Percentiles rank a stretch among this genome's conserved stretches.
phyloP scores from a whole-genome alignment of 805 yeast genomes.

The Tetrapisispora iriomotensis region DNA sequence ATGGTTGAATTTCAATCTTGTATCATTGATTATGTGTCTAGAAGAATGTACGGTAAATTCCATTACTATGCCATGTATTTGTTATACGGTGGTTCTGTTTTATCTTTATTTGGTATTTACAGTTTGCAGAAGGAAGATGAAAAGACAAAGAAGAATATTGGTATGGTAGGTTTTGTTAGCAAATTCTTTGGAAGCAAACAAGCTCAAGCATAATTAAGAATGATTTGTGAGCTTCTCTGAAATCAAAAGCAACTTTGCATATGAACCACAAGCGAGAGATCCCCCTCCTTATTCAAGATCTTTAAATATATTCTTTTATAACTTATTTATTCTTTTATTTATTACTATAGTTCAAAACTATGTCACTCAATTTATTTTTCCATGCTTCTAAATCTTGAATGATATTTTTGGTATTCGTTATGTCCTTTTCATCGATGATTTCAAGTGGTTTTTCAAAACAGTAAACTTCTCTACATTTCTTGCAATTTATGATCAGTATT shows the following conservation, averaged over 20 bases:
- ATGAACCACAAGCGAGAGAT: too few species aligned
- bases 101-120: constrained; percentile 73
- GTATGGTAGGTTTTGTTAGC: constrained; percentile 42
- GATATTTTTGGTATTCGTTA: constrained; percentile 4
- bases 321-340: constrained; percentile 2
- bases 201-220: neutral
- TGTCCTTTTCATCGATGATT: neutral
- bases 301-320: neutral
- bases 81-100: constrained; percentile 60
- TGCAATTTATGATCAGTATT: constrained; percentile 8
- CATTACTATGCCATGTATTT: constrained; percentile 59
- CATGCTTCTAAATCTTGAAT: constrained; percentile 9
- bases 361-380: constrained; percentile 10
- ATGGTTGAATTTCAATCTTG: constrained; percentile 85
- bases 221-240: too few species aligned
- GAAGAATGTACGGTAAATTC: constrained; percentile 72
- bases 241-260: too few species aligned
- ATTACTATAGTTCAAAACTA: constrained; percentile 6
- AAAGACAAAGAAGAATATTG: constrained; percentile 44
- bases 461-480: constrained; percentile 24
- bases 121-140: constrained; percentile 20
- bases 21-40: constrained; percentile 86
- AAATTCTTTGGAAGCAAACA: neutral
- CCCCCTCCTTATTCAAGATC: too few species aligned
- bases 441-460: constrained; percentile 11